Conservation (phyloP, 176 grass and related monocot genomes). For the Avena sativa region DNA sequence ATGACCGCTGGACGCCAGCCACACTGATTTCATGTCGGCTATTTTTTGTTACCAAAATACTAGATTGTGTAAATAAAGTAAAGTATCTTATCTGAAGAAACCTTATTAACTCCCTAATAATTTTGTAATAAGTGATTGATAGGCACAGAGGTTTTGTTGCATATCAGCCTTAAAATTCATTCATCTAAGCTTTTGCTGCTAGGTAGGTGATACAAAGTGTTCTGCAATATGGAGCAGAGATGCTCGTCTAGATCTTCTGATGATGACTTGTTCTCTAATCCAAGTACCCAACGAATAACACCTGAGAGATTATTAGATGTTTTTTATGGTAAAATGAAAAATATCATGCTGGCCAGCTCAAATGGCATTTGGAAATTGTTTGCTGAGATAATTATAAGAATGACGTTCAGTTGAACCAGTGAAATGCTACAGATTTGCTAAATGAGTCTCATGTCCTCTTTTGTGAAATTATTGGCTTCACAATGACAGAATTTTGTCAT, state of each 20-base stretch:
- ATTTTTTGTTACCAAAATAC: not conserved
- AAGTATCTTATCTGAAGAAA: not conserved
- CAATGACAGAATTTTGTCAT: not conserved
- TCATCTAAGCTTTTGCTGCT: not conserved
- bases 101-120: not conserved
- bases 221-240: not conserved
- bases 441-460: too few species aligned
- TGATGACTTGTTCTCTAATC: not conserved
- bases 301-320: not conserved
- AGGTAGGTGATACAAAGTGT: not conserved
- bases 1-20: not conserved
- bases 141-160: not conserved
- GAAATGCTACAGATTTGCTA: not conserved
- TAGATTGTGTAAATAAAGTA: not conserved
- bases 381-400: not conserved
- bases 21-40: too few species aligned
- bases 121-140: not conserved
- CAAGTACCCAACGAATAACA: not conserved
- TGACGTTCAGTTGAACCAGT: not conserved
- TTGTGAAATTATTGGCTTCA: not conserved
- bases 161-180: not conserved
- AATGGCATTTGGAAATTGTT: not conserved
- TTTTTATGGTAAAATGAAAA: not conserved
- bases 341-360: not conserved
- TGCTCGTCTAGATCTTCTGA: not conserved